Evolutionary conservation across 305 asterid species (phyloP), one percentile per base, ranked within the genome.

Genomic region (Ajuga reptans): DNA sequence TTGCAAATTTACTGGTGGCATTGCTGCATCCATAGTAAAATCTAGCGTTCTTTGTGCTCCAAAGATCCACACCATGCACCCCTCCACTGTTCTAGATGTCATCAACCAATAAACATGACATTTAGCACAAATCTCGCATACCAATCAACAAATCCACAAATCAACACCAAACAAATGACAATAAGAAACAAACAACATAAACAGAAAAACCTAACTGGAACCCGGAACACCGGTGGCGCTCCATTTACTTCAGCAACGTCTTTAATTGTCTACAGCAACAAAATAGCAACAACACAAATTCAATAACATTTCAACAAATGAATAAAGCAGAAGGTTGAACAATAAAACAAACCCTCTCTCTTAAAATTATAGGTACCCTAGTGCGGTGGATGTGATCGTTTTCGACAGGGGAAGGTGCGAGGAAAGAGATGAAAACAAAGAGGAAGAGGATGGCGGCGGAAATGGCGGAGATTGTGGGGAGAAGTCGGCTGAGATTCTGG

Each of bases 11-110:
- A 68, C 57, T 74, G 83, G 89, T 87, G 67, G 95, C 81, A 71
- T 85, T 81, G 83, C 97, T 84, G 83, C 99, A 93, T 52, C 97
- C 89, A 50, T 75, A 69, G 79, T 75, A 93, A 75, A 83, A 79
- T 45, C 76, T 71, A 0, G 96, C 86, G 71, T 86, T 75, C 67
- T 75, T 86, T 21, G 95, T 80, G 21, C 81, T 87, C 99, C 99
- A 93, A 37, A 93, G 85, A 85, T 89, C 91, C 46, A 79, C 94
- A 74, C 61, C 80, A 71, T 57, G 75, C 52, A 61, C 83, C 76
- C 86, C 86, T 71, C 86, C 87, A 65, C 74, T 53, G 60, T 78
- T 65, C 97, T 92, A 77, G 74, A 85, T 75, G 82, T 66, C 88
- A 82, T 77, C 69, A 63, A 74, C 75, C 77, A 84, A 81, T 15